A percentile compares a stretch with the other conserved stretches of the same genome.
phyloP scores from a whole-genome alignment of 2,329 filamentous ascomycete genomes.

The Cercospora sojina region DNA sequence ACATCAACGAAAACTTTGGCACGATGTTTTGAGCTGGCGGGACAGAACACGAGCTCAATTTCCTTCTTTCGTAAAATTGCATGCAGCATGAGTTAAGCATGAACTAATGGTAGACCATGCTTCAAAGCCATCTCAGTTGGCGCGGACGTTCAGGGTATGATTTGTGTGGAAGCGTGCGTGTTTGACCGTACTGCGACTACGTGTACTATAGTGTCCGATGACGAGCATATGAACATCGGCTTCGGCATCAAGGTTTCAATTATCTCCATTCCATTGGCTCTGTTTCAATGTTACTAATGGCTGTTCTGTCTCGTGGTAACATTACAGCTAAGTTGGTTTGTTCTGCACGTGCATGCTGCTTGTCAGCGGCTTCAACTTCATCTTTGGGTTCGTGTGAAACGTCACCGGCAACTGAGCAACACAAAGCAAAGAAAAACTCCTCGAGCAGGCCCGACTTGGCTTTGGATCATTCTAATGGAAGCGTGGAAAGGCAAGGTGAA shows the following conservation, averaged over 20 bases:
- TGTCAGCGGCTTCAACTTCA: too few species aligned
- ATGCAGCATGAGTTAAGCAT: conserved; percentile 1
- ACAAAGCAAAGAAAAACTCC: background rate
- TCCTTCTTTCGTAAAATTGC: conserved; percentile 13
- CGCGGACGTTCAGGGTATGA: background rate
- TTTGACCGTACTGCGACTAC: background rate
- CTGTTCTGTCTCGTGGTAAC: too few species aligned
- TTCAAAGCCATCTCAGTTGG: background rate
- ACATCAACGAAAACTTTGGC: conserved; percentile 72
- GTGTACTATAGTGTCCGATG: background rate
- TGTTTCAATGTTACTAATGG: background rate
- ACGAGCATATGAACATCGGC: background rate
- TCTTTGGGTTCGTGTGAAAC: background rate
- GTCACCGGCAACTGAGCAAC: background rate
- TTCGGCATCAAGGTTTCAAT: background rate
- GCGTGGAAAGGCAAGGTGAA: too few species aligned
- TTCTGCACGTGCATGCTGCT: too few species aligned
- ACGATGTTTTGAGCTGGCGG: conserved; percentile 65
- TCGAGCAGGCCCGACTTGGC: background rate
- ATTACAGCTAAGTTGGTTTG: too few species aligned
- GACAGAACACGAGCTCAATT: conserved; percentile 10
- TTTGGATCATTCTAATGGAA: too few species aligned
- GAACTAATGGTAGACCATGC: background rate
- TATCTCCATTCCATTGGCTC: background rate
- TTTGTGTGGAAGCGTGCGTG: background rate